Conservation (phyloP, 225 moss, liverwort and hornwort species). For the Rhytidiadelphus loreus region DNA sequence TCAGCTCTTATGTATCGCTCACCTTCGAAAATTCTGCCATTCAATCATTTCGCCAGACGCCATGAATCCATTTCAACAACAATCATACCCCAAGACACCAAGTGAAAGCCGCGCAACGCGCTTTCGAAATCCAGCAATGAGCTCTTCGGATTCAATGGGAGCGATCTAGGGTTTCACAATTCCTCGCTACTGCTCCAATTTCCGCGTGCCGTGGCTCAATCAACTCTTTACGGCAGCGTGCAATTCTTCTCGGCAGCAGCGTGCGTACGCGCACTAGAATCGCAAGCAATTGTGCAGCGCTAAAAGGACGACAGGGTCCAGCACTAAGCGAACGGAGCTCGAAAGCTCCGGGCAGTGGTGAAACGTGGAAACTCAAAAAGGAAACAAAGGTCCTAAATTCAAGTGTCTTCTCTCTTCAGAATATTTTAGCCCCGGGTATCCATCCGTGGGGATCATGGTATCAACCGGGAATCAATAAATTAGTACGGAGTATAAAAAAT, state of each 20-base stretch:
- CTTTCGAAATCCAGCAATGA: not conserved
- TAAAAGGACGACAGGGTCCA: not conserved
- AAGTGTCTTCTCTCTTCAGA: not conserved
- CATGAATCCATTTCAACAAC: not conserved
- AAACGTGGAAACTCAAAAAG: not conserved
- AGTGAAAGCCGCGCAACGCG: not conserved
- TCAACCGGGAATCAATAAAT: not conserved
- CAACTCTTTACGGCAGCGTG: not conserved
- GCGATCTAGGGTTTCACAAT: constrained; percentile 28
- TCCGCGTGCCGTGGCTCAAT: constrained; percentile 1
- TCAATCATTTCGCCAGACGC: not conserved
- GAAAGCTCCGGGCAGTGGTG: not conserved
- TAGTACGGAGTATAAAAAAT: not conserved
- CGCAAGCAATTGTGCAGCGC: no score
- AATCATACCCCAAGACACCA: not conserved
- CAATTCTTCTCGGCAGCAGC: not conserved
- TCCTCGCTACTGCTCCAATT: constrained; percentile 3
- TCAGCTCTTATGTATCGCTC: not conserved
- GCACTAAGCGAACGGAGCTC: not conserved
- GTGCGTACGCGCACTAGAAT: not conserved
- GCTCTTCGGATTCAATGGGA: not conserved
- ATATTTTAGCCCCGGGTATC: not conserved
- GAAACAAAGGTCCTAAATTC: not conserved
- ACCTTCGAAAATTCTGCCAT: not conserved
- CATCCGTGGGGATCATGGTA: not conserved